Base-by-base conservation (phyloP, 805 yeast genomes). In the Kodamaea nitidulidarum region DNA sequence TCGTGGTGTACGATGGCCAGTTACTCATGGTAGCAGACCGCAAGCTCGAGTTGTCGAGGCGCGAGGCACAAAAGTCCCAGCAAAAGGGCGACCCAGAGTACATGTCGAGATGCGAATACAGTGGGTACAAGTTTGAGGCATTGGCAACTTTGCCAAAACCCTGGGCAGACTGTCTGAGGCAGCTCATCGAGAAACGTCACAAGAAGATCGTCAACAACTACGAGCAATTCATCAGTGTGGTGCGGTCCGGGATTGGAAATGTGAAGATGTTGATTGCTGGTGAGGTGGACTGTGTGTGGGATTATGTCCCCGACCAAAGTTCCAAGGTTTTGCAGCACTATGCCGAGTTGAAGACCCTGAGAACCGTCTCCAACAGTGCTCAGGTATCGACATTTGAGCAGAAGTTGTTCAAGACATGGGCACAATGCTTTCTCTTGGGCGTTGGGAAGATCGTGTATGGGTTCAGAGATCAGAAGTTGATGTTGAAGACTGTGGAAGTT, bases 251-350 rank as follows among this genome's bases (percentile, higher is more conserved):
- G 2, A 78, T 91, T 11, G 96, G 96, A 7, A 73, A 72, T 33
- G 73, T 78, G 14, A 76, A 75, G 45, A 61, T 88, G 32, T 58
- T 86, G 4, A 59, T 88, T 32, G 95, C 88, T 1, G 96, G 96
- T 2, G 98, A 93, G 63, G 86, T 91, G 15, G 98, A 91, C 60
- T 84, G 96, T 57, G 82, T 84, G 8, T 84, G 81, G 74, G 96
- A 88, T 57, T 87, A 77, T 51, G 75, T 80, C 47, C 88, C 90
- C 2, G 71, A 63, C 20, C 46, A 27, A 16, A 27, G 48, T 20
- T 55, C 58, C 40, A 52, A 39, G n/a, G 77, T 80, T 15, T 64
- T 87, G 32, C 58, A 71, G 3, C 95, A 87, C 59, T 93, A 93
- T 56, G 81, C 82, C 6, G 97, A 93, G 58, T 67, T 93, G 47